Percentiles rank a stretch among this genome's conserved stretches.
phyloP scores from a whole-genome alignment of 805 yeast genomes.

The Sungouiella blattae region DNA sequence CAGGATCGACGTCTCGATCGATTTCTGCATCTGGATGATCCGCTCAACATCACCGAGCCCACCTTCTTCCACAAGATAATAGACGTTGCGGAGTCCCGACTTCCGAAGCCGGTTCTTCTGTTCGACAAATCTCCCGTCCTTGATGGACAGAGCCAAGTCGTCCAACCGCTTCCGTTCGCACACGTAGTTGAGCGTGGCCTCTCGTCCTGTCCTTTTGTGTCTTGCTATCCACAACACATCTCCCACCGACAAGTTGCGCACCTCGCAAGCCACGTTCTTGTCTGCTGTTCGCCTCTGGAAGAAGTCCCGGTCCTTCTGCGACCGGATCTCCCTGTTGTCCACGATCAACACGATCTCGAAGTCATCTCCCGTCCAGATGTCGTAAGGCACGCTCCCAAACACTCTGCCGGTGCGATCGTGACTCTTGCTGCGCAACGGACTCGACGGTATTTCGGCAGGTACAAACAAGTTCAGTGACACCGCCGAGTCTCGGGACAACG shows the following conservation, averaged over 20 bases:
- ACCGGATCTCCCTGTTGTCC: slow-evolving; percentile 81
- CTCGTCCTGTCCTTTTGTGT: slow-evolving; percentile 51
- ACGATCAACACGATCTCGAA: slow-evolving; percentile 61
- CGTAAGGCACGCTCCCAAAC: slow-evolving; percentile 30
- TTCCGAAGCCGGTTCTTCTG: slow-evolving; percentile 75
- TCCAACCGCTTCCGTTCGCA: slow-evolving; percentile 87
- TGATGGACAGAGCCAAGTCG: slow-evolving; percentile 77
- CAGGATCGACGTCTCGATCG: slow-evolving; percentile 74
- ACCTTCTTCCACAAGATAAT: slow-evolving; percentile 79
- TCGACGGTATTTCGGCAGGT: background rate
- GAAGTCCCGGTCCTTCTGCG: slow-evolving; percentile 64
- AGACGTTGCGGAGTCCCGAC: slow-evolving; percentile 63
- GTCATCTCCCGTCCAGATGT: slow-evolving; percentile 59
- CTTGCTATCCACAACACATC: slow-evolving; percentile 89
- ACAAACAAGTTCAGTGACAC: slow-evolving; percentile 1
- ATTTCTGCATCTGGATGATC: slow-evolving; percentile 47
- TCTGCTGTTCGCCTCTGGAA: slow-evolving; percentile 54
- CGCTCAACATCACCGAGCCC: slow-evolving; percentile 39
- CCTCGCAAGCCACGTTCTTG: slow-evolving; percentile 49
- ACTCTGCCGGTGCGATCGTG: slow-evolving; percentile 25
- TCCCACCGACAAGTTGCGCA: slow-evolving; percentile 68
- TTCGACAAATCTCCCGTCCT: slow-evolving; percentile 85
- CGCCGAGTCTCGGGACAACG: background rate
- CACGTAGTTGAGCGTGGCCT: slow-evolving; percentile 75
- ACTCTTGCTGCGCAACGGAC: background rate